phyloP scores from a whole-genome alignment of 768 basidiomycete genomes.

The Agaricus blazei region DNA sequence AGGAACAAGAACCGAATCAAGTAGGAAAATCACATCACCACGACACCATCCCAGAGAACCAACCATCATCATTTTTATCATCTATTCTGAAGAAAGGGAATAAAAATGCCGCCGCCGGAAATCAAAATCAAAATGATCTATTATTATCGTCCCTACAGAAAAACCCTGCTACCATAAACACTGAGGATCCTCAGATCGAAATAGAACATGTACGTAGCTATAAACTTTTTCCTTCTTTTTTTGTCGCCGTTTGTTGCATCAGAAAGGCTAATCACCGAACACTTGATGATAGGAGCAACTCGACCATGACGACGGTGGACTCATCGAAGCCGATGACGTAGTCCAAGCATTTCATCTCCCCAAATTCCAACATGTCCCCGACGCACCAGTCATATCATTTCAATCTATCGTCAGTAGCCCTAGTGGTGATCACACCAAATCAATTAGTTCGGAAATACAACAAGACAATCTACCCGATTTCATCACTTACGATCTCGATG shows the following conservation, averaged over 20 bases:
- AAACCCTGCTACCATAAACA: neutral
- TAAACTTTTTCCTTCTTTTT: no score
- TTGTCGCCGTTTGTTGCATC: no score
- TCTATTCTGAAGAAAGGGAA: constrained; percentile 9
- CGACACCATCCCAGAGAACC: no score
- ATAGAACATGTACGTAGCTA: neutral
- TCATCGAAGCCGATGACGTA: constrained; percentile 65
- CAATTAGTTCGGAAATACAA: constrained; percentile 12
- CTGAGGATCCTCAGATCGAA: neutral
- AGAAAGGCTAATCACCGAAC: no score
- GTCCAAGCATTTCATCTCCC: constrained; percentile 72
- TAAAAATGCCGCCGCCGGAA: constrained; percentile 10
- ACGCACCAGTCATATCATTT: constrained; percentile 12
- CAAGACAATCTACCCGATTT: constrained; percentile 20
- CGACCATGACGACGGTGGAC: constrained; percentile 48
- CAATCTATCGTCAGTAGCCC: neutral
- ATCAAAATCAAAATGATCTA: constrained; percentile 8
- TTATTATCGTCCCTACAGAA: neutral
- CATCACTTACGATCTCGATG: constrained; percentile 30
- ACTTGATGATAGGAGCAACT: constrained; percentile 12
- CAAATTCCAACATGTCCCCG: constrained; percentile 39
- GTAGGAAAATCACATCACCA: no score
- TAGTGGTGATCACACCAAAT: neutral
- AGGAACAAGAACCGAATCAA: no score
- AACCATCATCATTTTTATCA: neutral